These are phyloP conservation scores for Pelargonium fulgidum DNA, from an alignment of 441 rosid genomes.

Conservation along the genomic window DNA sequence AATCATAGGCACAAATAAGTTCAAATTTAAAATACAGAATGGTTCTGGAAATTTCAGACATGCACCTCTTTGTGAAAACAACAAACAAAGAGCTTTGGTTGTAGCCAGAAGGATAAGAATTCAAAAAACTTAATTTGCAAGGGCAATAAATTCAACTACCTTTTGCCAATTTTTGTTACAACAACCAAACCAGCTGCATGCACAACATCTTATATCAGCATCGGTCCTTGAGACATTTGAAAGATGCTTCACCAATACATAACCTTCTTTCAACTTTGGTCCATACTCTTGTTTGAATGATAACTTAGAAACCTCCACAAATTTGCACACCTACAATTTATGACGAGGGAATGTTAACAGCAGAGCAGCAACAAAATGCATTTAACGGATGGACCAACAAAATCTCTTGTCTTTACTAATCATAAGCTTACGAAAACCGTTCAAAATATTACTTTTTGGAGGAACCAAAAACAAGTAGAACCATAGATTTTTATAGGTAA, in stretches of 20 bases:
- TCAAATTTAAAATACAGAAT: constrained; percentile 1
- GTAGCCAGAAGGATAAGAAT: not conserved
- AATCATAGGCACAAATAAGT: not conserved
- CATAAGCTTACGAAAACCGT: not conserved
- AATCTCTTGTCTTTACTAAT: not conserved
- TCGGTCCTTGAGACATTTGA: constrained; percentile 57
- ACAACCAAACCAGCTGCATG: constrained; percentile 68
- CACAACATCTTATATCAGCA: constrained; percentile 61
- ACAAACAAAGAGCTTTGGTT: not conserved
- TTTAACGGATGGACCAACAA: not conserved
- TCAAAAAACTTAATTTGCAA: constrained; percentile 8
- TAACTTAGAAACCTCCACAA: constrained; percentile 94
- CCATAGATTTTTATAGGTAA: not conserved
- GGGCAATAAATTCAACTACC: constrained; percentile 42
- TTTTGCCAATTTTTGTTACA: constrained; percentile 98
- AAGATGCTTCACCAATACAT: constrained; percentile 85
- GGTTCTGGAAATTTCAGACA: not conserved
- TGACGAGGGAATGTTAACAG: constrained; percentile 26
- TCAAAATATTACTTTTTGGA: constrained; percentile 9
- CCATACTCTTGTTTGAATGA: constrained; percentile 96
- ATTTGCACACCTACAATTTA: constrained; percentile 82
- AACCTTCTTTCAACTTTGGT: constrained; percentile 94
- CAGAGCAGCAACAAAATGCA: not conserved
- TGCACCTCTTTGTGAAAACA: not conserved
- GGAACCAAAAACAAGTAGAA: not conserved